Percentiles rank a stretch among this genome's conserved stretches.
These are phyloP conservation scores for Sphaceloma murrayae DNA, from an alignment of 2,329 filamentous ascomycete genomes.

Conservation along the genomic window DNA sequence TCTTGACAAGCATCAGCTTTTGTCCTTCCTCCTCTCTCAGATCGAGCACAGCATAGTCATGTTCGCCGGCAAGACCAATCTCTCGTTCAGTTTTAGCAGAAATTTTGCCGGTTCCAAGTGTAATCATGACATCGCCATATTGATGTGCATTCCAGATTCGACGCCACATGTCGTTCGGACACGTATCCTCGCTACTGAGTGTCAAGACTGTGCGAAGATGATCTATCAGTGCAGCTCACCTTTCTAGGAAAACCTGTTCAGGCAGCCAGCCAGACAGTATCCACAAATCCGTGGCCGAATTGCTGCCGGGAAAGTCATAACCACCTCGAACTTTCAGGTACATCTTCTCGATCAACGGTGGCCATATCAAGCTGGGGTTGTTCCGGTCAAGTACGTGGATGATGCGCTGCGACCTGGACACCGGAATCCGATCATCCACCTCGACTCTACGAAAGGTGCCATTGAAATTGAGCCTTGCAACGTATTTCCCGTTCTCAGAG, in stretches of 20 bases:
- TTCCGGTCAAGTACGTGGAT: conserved; percentile 81
- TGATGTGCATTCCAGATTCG: conserved; percentile 65
- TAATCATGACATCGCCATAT: conserved; percentile 73
- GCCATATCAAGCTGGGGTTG: conserved; percentile 78
- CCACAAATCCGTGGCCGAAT: conserved; percentile 90
- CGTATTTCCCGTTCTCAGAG: conserved; percentile 77
- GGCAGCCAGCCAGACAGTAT: conserved; percentile 93
- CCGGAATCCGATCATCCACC: conserved; percentile 80
- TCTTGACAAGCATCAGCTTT: conserved; percentile 74
- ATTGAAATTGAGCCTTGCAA: conserved; percentile 91
- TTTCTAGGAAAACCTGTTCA: conserved; percentile 85
- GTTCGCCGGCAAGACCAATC: conserved; percentile 75
- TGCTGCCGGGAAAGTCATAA: conserved; percentile 96
- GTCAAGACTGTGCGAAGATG: too few relatives aligned
- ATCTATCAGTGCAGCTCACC: conserved; percentile 40
- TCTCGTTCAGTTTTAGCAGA: conserved; percentile 66
- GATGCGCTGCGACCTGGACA: conserved; percentile 62
- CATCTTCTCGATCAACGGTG: conserved; percentile 86
- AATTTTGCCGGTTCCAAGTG: conserved; percentile 79
- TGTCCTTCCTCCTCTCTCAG: conserved; percentile 56
- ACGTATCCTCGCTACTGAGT: conserved; percentile 67
- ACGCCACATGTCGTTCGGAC: conserved; percentile 66
- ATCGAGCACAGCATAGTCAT: conserved; percentile 87
- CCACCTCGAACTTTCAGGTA: conserved; percentile 92
- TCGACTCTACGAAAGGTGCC: conserved; percentile 79